phyloP scores from a whole-genome alignment of 75 land plant genomes.

The Picea glauca region DNA sequence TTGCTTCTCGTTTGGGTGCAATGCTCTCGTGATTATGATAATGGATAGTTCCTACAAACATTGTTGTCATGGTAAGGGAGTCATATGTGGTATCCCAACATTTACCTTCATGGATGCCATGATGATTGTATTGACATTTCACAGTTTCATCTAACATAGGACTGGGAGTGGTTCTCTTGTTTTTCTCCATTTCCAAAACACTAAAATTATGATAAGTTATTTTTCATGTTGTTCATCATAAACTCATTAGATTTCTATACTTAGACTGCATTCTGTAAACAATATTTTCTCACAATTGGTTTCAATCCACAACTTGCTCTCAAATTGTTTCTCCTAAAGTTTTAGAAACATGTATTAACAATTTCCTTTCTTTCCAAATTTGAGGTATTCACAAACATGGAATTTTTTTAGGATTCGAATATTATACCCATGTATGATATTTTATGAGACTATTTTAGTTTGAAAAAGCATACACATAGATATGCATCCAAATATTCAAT shows the following conservation, averaged over 20 bases:
- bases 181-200: constrained; percentile 52
- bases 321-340: not conserved
- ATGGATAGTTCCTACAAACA: constrained; percentile 42
- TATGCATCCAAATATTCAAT: too few species aligned
- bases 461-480: too few species aligned
- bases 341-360: too few species aligned
- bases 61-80: constrained; percentile 54
- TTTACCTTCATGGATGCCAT: constrained; percentile 43
- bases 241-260: too few species aligned
- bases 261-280: not conserved
- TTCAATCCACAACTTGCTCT: not conserved
- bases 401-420: too few species aligned
- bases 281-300: too few species aligned
- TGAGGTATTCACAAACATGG: too few species aligned
- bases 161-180: constrained; percentile 40
- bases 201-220: constrained; percentile 67
- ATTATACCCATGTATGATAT: too few species aligned
- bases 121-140: constrained; percentile 44
- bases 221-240: constrained; percentile 11
- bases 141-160: constrained; percentile 40
- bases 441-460: too few species aligned
- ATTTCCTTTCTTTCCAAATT: too few species aligned
- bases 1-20: constrained; percentile 43
- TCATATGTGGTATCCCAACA: constrained; percentile 38
- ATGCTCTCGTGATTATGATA: constrained; percentile 29